Evolutionary conservation across 768 basidiomycete genomes (phyloP), one percentile per base, ranked within the genome.

Genomic region (Tylopilus sp.): DNA sequence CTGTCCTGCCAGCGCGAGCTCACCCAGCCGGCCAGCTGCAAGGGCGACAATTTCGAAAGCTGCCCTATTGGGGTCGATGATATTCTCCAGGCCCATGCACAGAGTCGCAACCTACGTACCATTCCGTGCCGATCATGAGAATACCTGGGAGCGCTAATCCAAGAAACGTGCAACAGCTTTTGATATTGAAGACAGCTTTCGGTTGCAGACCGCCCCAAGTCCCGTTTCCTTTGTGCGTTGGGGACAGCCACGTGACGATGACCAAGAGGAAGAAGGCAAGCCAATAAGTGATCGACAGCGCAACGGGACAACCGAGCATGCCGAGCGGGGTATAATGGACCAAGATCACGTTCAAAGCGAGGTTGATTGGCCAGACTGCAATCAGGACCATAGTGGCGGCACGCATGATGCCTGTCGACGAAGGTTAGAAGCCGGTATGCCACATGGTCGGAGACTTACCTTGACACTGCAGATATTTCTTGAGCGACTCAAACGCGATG

Each of bases 41-140:
- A 91, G 72, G 5, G 89, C 86, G 12, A 90, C 88, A 34, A 90
- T 87, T 63, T 91, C 89, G 58, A 90, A 91, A 1, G 87, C 85
- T 40, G 84, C 85, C 87, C 87, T 88, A 36, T 53, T 40, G 28
- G 5, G 3, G 42, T 55, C 38, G 38, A 53, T n/a, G 29, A 31
- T 43, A 9, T n/a, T 4, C n/a, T 24, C 24, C 12, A 31, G 13
- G 6, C 30, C 14, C 44, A 2, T 4, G 13, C 2, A 19, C 16
- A 30, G 28, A 26, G 24, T 49, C 30, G 34, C 29, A 3, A 26
- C 17, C 7, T 54, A 49, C 76, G 49, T 62, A 87, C 87, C 87
- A 91, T 73, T 91, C 89, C 4, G 87, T 87, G 21, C 85, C 86
- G 26, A 89, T 80, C 87, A 89, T 89, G 25, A 88, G 60, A 40